Evolutionary conservation across 177 flowering plant genomes (phyloP), one percentile per base, ranked within the genome.

Genomic region (Vitis hybrid): DNA sequence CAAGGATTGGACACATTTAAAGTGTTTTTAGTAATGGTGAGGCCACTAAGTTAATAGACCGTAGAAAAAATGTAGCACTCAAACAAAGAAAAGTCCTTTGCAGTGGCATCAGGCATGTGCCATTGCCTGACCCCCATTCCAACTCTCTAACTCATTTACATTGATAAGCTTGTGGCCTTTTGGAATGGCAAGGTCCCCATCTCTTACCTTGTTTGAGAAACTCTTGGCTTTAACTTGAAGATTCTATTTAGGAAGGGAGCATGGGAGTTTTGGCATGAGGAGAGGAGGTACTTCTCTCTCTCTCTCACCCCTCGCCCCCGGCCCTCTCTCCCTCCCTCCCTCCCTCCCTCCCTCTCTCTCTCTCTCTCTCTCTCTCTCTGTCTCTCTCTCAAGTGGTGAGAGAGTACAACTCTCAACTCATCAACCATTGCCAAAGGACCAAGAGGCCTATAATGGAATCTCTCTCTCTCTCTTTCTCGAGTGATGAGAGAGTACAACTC

Each of bases 131-230:
- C 54, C 64, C 27, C 73, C 68, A 64, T 24, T 58, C 56, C 58
- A 46, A 32, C 14, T 63, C 54, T 55, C 41, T 50, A 3, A 27
- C 21, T 9, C 27, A 21, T 35, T 35, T 20, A 9, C 27, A 10
- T 20, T 24, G 67, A 63, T 67, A 62, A 49, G 63, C 50, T 62
- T 66, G 70, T 66, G 70, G 46, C 75, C 69, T 73, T 67, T 48
- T 46, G 32, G 18, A 51, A 27, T 35, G 63, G 57, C 55, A 61
- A 32, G 51, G 75, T 52, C 69, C 73, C 63, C 58, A 71, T 50
- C 58, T 15, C 46, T 51, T 27, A 0, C 50, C 69, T 50, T 49
- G 32, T 65, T 71, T 71, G 17, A 71, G 64, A 49, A 49, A 30
- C n/a, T 21, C 24, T 21, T 55, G 52, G 63, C 11, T 41, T 63